A percentile compares a stretch with the other conserved stretches of the same genome.
These are phyloP conservation scores for Verbascum thapsus DNA, from an alignment of 257 asterid genomes.

Conservation along the genomic window DNA sequence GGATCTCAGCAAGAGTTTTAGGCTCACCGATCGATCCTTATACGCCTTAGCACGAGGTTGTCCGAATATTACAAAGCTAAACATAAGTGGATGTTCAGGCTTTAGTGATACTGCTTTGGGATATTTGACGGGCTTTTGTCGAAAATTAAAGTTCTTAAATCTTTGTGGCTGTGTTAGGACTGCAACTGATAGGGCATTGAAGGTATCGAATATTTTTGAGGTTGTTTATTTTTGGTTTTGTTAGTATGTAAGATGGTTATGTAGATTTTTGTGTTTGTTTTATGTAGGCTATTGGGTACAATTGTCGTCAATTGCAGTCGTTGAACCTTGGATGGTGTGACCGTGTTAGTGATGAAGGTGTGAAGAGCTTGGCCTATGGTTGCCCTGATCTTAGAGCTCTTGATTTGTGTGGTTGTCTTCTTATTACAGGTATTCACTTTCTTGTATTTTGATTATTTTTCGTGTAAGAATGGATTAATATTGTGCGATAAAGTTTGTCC, in stretches of 20 bases:
- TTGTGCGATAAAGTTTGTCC: too few relatives aligned
- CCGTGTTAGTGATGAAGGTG: slow-evolving; percentile 84
- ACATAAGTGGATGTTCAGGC: slow-evolving; percentile 86
- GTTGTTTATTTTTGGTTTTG: neutral
- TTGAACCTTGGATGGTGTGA: slow-evolving; percentile 97
- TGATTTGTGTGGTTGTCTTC: slow-evolving; percentile 92
- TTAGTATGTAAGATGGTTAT: neutral
- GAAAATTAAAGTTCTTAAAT: slow-evolving; percentile 67
- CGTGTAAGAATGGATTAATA: too few relatives aligned
- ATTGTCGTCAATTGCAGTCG: slow-evolving; percentile 77
- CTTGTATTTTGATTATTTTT: neutral
- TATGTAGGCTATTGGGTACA: slow-evolving; percentile 80
- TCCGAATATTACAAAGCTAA: slow-evolving; percentile 69
- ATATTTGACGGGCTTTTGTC: slow-evolving; percentile 63
- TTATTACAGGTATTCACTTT: slow-evolving; percentile 71
- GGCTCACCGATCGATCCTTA: slow-evolving; percentile 76
- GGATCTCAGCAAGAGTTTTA: slow-evolving; percentile 90
- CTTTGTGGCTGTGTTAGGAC: slow-evolving; percentile 91
- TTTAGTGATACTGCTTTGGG: slow-evolving; percentile 86
- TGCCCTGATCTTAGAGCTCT: slow-evolving; percentile 89
- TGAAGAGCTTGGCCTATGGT: slow-evolving; percentile 90
- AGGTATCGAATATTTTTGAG: slow-evolving; percentile 45
- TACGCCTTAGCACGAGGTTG: slow-evolving; percentile 83
- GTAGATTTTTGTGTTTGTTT: neutral
- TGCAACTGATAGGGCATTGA: slow-evolving; percentile 85